Conservation (phyloP, 2,329 filamentous ascomycete genomes). For the Drechslera avenae region DNA sequence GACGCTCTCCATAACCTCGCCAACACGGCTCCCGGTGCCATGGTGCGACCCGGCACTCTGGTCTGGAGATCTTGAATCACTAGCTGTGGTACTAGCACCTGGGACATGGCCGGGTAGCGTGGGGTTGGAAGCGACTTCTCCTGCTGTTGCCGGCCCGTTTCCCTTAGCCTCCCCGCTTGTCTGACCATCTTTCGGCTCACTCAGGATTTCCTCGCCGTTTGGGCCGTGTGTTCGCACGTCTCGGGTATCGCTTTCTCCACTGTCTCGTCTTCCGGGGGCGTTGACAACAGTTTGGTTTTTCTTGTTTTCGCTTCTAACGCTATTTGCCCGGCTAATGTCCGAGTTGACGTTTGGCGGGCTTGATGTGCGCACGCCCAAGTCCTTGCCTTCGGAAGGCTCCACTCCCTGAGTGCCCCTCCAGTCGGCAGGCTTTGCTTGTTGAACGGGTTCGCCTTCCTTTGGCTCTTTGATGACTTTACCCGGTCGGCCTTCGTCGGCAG, state of each 20-base stretch:
- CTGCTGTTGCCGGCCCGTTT: conserved; percentile 19
- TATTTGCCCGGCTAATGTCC: conserved; percentile 74
- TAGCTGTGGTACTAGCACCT: conserved; percentile 8
- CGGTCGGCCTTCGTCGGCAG: conserved; percentile 36
- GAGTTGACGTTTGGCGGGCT: conserved; percentile 64
- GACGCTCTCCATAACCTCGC: conserved; percentile 31
- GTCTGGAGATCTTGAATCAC: conserved; percentile 6
- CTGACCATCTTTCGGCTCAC: conserved; percentile 31
- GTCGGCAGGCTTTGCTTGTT: conserved; percentile 71
- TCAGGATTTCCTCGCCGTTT: conserved; percentile 38
- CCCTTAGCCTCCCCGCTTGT: conserved; percentile 20
- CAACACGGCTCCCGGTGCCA: conserved; percentile 16
- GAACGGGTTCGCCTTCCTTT: conserved; percentile 68
- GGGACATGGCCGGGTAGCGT: conserved; percentile 25
- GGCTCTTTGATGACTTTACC: conserved; percentile 67
- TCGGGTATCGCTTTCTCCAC: conserved; percentile 45
- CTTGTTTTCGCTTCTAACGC: conserved; percentile 57
- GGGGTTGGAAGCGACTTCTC: conserved; percentile 10
- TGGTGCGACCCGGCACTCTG: conserved; percentile 25
- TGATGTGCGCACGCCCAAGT: conserved; percentile 70
- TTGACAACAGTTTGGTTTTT: conserved; percentile 32
- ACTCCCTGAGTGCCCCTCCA: conserved; percentile 67
- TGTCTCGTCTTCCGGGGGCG: conserved; percentile 31
- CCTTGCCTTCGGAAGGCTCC: conserved; percentile 60
- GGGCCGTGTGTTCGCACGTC: conserved; percentile 49